Conservation (phyloP, 257 asterid genomes). For the Sherardia arvensis region DNA sequence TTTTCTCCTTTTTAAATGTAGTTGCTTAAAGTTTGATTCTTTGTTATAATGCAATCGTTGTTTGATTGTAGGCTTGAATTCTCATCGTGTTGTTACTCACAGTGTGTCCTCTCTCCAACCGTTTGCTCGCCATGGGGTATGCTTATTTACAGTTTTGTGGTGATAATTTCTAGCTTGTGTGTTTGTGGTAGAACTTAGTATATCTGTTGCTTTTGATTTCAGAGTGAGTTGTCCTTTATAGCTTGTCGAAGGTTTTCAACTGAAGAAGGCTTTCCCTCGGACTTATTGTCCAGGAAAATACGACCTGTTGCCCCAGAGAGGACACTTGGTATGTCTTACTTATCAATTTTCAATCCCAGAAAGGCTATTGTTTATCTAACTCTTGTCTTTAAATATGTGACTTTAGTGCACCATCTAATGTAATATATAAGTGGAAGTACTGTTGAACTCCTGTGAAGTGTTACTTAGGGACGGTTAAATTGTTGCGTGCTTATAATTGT, state of each 20-base stretch:
- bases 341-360: neutral
- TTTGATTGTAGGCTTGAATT: conserved; percentile 9
- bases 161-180: neutral
- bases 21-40: neutral
- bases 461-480: neutral
- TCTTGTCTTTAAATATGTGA: no score
- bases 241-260: conserved; percentile 38
- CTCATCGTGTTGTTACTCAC: conserved; percentile 12
- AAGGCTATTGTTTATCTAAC: neutral
- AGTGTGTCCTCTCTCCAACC: conserved; percentile 17
- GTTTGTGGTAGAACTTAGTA: neutral
- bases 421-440: neutral
- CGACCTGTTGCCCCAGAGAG: conserved; percentile 42
- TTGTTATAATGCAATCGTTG: neutral
- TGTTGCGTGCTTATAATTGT: neutral
- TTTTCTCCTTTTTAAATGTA: neutral
- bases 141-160: neutral
- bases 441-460: neutral
- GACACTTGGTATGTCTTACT: conserved; percentile 37
- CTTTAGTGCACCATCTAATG: neutral
- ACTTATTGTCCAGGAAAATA: conserved; percentile 37
- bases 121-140: conserved; percentile 24
- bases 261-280: conserved; percentile 47
- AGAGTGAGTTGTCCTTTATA: conserved; percentile 28
- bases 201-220: conserved; percentile 14